phyloP scores from a whole-genome alignment of 306 rosid genomes.

The Vicia faba region DNA sequence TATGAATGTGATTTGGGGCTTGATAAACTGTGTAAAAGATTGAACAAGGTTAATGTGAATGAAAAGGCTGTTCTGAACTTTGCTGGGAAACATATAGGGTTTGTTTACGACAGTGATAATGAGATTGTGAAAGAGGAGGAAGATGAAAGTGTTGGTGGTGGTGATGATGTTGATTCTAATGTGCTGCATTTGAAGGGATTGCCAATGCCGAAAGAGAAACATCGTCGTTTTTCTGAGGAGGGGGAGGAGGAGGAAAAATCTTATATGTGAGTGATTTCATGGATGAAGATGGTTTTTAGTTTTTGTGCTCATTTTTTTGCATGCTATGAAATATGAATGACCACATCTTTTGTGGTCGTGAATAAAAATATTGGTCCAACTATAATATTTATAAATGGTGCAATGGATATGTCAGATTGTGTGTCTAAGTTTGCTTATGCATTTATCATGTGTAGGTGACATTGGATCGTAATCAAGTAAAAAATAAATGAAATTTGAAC shows the following conservation, averaged over 20 bases:
- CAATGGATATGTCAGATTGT: too few relatives aligned
- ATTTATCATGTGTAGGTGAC: too few relatives aligned
- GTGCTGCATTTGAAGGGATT: slow-evolving; percentile 61
- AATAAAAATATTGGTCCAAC: too few relatives aligned
- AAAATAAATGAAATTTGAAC: too few relatives aligned
- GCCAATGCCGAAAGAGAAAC: slow-evolving; percentile 85
- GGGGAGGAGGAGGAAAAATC: slow-evolving; percentile 29
- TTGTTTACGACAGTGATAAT: slow-evolving; percentile 76
- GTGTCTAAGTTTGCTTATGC: too few relatives aligned
- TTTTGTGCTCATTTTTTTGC: background rate
- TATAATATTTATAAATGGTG: too few relatives aligned
- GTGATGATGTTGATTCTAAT: slow-evolving; percentile 42
- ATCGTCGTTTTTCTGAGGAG: slow-evolving; percentile 60
- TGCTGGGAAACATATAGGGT: slow-evolving; percentile 71
- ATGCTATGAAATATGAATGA: background rate
- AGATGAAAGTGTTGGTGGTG: slow-evolving; percentile 18
- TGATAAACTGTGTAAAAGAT: slow-evolving; percentile 64
- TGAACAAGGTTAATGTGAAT: slow-evolving; percentile 61
- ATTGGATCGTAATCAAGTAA: too few relatives aligned
- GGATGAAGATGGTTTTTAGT: too few relatives aligned
- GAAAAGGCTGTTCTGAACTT: slow-evolving; percentile 49
- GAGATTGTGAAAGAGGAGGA: slow-evolving; percentile 59
- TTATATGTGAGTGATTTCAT: slow-evolving; percentile 31
- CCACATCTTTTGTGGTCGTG: background rate
- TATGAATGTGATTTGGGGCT: slow-evolving; percentile 36